A percentile compares a stretch with the other conserved stretches of the same genome.
Evolutionary conservation across 495 filamentous ascomycete genomes (phyloP).

Genomic region (Haplographium delicatum): DNA sequence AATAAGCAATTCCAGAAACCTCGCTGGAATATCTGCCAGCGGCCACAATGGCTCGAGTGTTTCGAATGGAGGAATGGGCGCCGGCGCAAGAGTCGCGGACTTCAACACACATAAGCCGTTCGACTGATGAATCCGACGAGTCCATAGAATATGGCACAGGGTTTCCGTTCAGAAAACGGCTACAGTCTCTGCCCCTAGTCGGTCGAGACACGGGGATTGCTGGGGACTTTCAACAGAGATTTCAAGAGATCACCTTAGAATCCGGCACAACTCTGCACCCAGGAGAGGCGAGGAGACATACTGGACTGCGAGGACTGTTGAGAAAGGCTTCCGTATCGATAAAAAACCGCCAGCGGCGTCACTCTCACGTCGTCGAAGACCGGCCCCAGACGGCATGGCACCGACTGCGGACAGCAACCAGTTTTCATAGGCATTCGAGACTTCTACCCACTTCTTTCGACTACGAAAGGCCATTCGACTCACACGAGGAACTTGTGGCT

Average conservation of each 20-base stretch:
- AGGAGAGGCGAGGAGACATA: slow-evolving; percentile 16
- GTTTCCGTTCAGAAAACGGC: slow-evolving; percentile 27
- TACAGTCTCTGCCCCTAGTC: slow-evolving; percentile 26
- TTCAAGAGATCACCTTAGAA: too few relatives aligned
- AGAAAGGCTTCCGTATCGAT: slow-evolving; percentile 47
- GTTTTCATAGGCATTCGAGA: slow-evolving; percentile 40
- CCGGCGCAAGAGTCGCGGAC: slow-evolving; percentile 28
- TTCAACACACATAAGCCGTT: slow-evolving; percentile 12
- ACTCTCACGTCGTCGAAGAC: slow-evolving; percentile 36
- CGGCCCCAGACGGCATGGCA: slow-evolving; percentile 41
- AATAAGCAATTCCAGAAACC: background rate
- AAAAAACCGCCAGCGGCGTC: slow-evolving; percentile 41
- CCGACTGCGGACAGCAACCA: slow-evolving; percentile 42
- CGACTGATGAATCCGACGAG: slow-evolving; percentile 14
- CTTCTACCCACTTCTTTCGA: slow-evolving; percentile 7
- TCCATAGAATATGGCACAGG: slow-evolving; percentile 5
- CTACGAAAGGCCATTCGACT: slow-evolving; percentile 9
- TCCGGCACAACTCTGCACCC: too few relatives aligned
- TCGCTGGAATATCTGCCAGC: background rate
- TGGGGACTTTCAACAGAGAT: slow-evolving; percentile 12
- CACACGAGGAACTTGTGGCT: slow-evolving; percentile 14
- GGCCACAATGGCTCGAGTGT: slow-evolving; percentile 24
- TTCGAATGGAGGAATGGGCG: slow-evolving; percentile 33
- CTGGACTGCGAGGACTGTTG: slow-evolving; percentile 37
- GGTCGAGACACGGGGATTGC: slow-evolving; percentile 12